Evolutionary conservation across 352 stramenopile species (phyloP).

Genomic region (Phytophthora cajani): DNA sequence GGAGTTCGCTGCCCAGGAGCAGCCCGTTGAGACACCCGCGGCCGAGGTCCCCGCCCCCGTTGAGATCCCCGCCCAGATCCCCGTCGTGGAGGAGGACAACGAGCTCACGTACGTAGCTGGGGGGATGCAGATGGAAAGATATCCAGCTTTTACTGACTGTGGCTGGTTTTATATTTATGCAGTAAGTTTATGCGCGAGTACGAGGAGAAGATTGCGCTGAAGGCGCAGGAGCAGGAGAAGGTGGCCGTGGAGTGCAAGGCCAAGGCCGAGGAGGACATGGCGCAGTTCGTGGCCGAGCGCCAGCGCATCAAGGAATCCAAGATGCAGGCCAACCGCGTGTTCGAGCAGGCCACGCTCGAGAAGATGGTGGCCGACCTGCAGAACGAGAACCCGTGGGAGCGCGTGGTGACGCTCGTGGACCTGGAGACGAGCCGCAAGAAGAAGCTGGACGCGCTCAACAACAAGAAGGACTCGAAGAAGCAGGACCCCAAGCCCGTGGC

Average conservation of each 20-base stretch:
- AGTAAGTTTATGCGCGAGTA: slow-evolving; percentile 82
- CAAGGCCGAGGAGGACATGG: slow-evolving; percentile 72
- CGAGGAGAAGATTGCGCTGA: slow-evolving; percentile 69
- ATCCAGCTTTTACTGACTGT: neutral
- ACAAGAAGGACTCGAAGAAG: slow-evolving; percentile 49
- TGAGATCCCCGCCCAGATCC: slow-evolving; percentile 44
- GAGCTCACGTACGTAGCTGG: slow-evolving; percentile 66
- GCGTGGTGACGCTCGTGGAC: slow-evolving; percentile 94
- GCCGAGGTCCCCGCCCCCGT: slow-evolving; percentile 18
- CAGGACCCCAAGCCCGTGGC: slow-evolving; percentile 52
- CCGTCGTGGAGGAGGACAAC: slow-evolving; percentile 70
- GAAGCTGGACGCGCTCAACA: slow-evolving; percentile 68
- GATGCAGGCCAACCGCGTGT: slow-evolving; percentile 92
- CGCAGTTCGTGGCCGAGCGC: slow-evolving; percentile 86
- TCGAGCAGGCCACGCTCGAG: slow-evolving; percentile 95
- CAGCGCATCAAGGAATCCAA: slow-evolving; percentile 90
- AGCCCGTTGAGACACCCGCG: slow-evolving; percentile 8
- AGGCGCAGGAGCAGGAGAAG: slow-evolving; percentile 77
- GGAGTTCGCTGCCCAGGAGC: slow-evolving; percentile 25
- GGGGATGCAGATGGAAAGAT: neutral
- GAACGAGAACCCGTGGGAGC: slow-evolving; percentile 95
- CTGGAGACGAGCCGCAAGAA: slow-evolving; percentile 83
- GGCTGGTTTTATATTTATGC: neutral
- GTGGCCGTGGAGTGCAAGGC: slow-evolving; percentile 74
- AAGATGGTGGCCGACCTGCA: slow-evolving; percentile 94